Percentiles rank a stretch among this genome's conserved stretches.
Evolutionary conservation across 495 filamentous ascomycete genomes (phyloP).

Genomic region (Penicillium maclennaniae): DNA sequence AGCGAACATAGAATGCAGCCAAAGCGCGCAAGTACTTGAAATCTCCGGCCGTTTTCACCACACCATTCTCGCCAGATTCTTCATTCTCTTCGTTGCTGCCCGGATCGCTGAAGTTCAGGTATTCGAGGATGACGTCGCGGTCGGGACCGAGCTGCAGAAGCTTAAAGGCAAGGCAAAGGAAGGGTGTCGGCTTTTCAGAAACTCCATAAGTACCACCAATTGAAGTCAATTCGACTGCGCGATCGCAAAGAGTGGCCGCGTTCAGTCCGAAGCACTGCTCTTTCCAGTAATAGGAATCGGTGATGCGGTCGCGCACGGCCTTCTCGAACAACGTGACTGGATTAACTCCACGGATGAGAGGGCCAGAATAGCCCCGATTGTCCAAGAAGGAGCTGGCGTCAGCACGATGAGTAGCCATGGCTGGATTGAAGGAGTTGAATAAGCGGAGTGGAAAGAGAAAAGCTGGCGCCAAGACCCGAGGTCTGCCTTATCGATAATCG

Average conservation of each 20-base stretch:
- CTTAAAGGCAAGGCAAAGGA: constrained; percentile 94
- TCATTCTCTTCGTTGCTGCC: constrained; percentile 32
- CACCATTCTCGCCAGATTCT: constrained; percentile 17
- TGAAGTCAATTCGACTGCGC: constrained; percentile 75
- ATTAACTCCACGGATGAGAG: constrained; percentile 73
- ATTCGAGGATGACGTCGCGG: constrained; percentile 74
- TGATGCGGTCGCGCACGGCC: constrained; percentile 88
- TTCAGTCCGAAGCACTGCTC: constrained; percentile 97
- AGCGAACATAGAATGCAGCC: constrained; percentile 86
- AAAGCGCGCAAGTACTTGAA: constrained; percentile 89
- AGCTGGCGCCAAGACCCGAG: constrained; percentile 4
- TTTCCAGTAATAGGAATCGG: constrained; percentile 95
- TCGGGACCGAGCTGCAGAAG: constrained; percentile 81
- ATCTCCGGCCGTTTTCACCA: constrained; percentile 56
- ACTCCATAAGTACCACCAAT: constrained; percentile 84
- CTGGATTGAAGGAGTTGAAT: background rate
- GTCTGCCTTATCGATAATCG: constrained; percentile 45
- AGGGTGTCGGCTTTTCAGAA: constrained; percentile 80
- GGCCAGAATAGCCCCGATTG: constrained; percentile 69
- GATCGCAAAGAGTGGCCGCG: constrained; percentile 83
- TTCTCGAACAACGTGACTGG: constrained; percentile 88
- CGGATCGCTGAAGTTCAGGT: constrained; percentile 59
- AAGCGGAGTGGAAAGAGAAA: constrained; percentile 5
- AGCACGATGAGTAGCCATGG: constrained; percentile 56
- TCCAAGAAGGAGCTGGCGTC: constrained; percentile 75